Evolutionary conservation across 2,329 filamentous ascomycete species (phyloP).

Genomic region (Trichoderma sp.): DNA sequence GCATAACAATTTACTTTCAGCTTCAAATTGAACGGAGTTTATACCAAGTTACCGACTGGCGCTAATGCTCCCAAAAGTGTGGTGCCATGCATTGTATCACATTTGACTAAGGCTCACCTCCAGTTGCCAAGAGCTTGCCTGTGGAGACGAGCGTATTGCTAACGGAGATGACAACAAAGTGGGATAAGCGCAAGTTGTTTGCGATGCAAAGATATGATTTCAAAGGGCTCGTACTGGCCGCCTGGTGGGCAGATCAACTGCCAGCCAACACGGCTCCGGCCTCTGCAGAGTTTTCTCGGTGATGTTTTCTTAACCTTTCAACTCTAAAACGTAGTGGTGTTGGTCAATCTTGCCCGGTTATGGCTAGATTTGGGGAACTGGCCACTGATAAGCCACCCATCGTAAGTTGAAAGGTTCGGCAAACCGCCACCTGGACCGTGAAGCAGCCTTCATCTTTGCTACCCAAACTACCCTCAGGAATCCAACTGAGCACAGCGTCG

Average conservation of each 20-base stretch:
- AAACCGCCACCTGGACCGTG: background rate
- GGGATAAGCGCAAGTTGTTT: slow-evolving; percentile 11
- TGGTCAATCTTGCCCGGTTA: background rate
- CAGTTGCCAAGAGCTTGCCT: slow-evolving; percentile 1
- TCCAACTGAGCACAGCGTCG: background rate
- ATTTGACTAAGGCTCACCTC: slow-evolving; percentile 8
- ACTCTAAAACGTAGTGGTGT: background rate
- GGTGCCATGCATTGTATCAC: slow-evolving; percentile 10
- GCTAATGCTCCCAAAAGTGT: background rate
- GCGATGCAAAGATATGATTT: background rate
- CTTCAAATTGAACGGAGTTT: background rate
- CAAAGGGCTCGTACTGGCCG: background rate
- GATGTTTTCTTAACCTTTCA: background rate
- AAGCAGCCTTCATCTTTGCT: background rate
- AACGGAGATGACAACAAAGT: slow-evolving; percentile 16
- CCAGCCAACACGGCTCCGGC: slow-evolving; percentile 1
- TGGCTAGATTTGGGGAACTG: background rate
- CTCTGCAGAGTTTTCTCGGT: background rate
- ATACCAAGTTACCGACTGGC: background rate
- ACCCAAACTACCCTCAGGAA: background rate
- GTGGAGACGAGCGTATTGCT: background rate
- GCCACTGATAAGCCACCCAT: background rate
- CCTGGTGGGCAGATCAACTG: background rate
- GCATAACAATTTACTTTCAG: background rate
- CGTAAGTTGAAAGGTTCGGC: background rate